phyloP scores from a whole-genome alignment of 331 rosid genomes.

The Ulmus americana region DNA sequence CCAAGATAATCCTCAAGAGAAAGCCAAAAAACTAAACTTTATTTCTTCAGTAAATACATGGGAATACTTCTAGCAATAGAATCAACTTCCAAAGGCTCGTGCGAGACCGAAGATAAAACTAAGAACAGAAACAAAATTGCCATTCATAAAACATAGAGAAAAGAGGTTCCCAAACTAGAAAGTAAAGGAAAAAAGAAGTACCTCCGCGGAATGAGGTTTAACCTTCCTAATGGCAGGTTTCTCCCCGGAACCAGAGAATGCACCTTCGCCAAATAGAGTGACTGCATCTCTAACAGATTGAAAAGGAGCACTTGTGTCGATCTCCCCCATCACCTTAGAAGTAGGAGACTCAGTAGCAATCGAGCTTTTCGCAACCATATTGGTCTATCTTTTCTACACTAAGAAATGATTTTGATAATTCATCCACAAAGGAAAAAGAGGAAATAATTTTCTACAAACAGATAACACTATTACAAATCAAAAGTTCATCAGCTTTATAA shows the following conservation, averaged over 20 bases:
- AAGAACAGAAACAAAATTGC: not conserved
- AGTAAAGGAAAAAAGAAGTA: conserved; percentile 21
- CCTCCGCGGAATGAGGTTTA: conserved; percentile 87
- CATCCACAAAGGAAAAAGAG: not conserved
- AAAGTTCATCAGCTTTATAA: not conserved
- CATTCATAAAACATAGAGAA: not conserved
- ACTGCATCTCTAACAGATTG: conserved; percentile 99
- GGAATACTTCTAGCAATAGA: not conserved
- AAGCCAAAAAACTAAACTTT: too few relatives aligned
- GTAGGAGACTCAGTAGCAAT: conserved; percentile 55
- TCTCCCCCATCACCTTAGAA: conserved; percentile 89
- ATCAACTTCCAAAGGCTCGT: not conserved
- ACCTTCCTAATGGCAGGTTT: conserved; percentile 54
- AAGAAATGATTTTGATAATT: not conserved
- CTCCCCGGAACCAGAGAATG: conserved; percentile 92
- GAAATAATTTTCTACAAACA: not conserved
- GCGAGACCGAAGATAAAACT: not conserved
- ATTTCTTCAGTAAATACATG: too few relatives aligned
- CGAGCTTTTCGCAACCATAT: conserved; percentile 66
- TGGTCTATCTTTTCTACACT: conserved; percentile 17
- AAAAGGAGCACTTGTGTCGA: conserved; percentile 94
- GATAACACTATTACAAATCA: not conserved
- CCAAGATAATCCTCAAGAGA: too few relatives aligned
- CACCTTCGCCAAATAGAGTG: conserved; percentile 79
- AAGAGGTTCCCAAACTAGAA: not conserved